These are phyloP conservation scores for Podochytrium sp. DNA, from an alignment of 192 early-diverging fungal genomes.

Conservation along the genomic window DNA sequence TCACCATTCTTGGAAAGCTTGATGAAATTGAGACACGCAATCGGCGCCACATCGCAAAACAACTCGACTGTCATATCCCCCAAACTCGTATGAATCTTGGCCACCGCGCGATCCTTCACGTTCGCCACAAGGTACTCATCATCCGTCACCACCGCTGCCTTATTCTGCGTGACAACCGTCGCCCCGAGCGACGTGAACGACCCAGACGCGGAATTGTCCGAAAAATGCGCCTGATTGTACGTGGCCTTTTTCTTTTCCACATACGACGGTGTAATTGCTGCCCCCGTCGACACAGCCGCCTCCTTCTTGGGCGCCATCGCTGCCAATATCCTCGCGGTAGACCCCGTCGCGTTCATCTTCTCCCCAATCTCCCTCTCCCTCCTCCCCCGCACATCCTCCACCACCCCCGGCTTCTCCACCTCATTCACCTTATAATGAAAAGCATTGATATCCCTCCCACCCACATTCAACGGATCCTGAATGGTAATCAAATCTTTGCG, in stretches of 20 bases:
- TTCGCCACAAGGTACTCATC: conserved; percentile 90
- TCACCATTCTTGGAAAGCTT: conserved; percentile 72
- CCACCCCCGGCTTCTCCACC: conserved; percentile 43
- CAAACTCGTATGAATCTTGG: conserved; percentile 77
- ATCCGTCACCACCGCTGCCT: conserved; percentile 69
- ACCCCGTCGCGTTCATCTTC: conserved; percentile 63
- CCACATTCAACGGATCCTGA: conserved; percentile 84
- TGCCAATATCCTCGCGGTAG: conserved; percentile 57
- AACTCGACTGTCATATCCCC: conserved; percentile 83
- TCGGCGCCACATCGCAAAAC: conserved; percentile 75
- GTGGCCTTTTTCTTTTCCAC: conserved; percentile 48
- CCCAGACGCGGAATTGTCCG: conserved; percentile 73
- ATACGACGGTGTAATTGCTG: conserved; percentile 47
- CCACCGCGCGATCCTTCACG: conserved; percentile 80
- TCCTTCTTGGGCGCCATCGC: conserved; percentile 45
- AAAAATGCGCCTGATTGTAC: conserved; percentile 84
- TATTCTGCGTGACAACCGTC: conserved; percentile 70
- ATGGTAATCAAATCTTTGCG: conserved; percentile 88
- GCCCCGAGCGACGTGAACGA: conserved; percentile 90
- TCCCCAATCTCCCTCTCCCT: conserved; percentile 53
- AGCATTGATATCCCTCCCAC: conserved; percentile 65
- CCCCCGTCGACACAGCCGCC: neutral
- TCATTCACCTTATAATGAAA: conserved; percentile 80
- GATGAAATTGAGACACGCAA: conserved; percentile 92
- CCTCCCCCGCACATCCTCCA: conserved; percentile 43